Base-by-base conservation (phyloP, 2,329 filamentous ascomycete species). In the Aspergillus sp. region DNA sequence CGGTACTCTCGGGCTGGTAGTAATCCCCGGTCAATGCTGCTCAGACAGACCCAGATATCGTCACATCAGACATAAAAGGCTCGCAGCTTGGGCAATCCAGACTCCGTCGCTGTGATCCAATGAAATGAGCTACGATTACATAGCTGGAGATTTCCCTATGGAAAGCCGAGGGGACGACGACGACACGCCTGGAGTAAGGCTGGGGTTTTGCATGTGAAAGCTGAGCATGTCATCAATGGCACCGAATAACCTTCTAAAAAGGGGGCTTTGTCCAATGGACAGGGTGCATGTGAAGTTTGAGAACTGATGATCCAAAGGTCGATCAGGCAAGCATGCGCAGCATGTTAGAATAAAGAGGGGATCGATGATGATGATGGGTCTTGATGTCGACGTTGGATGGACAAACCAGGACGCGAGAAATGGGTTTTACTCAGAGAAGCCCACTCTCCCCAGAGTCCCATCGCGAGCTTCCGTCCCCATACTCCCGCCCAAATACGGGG, bases 391-490 rank as follows among this genome's bases (percentile, higher is more conserved):
- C 33, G 39, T 15, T 53, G 44, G 49, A 56, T 56, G 48, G 60
- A 63, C 62, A 64, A 64, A 63, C 62, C 62, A 64, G 57, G 56
- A 44, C 31, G 11, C 44, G 33, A 19, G n/a, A 51, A 62, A 60
- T 43, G 19, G n/a, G 11, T 23, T 57, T 62, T 64, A 63, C 62
- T 63, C 61, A 61, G 56, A 48, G 25, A 25, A 43, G 44, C 41
- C 52, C 52, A 54, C 52, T 54, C 41, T 46, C 41, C 51, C 51
- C 51, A 45, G 51, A 27, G 41, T 46, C 33, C 17, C 47, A 50
- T 33, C 27, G 21, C 27, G 43, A 48, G 31, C 31, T 49, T 23
- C 35, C 35, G 31, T 37, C 54, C 54, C 54, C 46, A 55, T 55
- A 55, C 53, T 53, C 25, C 31, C 17, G 31, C 15, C 23, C 23